A percentile compares a stretch with the other conserved stretches of the same genome.
Evolutionary conservation across 345 rosid species (phyloP).

Genomic region (Citrus medica): DNA sequence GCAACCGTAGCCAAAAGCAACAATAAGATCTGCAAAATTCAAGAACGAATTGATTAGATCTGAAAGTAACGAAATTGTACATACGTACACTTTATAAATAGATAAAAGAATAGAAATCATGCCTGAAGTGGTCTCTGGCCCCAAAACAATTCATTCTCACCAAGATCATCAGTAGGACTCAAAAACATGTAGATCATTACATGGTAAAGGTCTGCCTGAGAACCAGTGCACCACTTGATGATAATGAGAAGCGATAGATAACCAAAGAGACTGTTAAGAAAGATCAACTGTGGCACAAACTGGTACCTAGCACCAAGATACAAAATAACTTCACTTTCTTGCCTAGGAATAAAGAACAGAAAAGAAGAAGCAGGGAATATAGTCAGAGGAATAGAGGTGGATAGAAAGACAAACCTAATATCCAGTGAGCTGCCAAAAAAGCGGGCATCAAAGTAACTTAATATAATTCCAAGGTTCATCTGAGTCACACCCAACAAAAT

Average conservation of each 20-base stretch:
- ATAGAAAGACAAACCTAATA: slow-evolving; percentile 48
- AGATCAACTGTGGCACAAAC: slow-evolving; percentile 94
- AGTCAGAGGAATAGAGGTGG: background rate
- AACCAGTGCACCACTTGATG: slow-evolving; percentile 97
- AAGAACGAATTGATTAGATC: slow-evolving; percentile 13
- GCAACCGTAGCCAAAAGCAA: slow-evolving; percentile 78
- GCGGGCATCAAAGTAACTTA: slow-evolving; percentile 90
- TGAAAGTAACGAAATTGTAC: slow-evolving; percentile 11
- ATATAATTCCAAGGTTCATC: slow-evolving; percentile 83
- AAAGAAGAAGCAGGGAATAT: background rate
- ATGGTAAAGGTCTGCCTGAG: slow-evolving; percentile 97
- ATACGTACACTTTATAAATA: slow-evolving; percentile 10
- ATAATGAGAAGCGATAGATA: slow-evolving; percentile 88
- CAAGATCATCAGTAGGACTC: slow-evolving; percentile 90
- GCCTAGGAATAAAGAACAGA: background rate
- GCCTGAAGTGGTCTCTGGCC: slow-evolving; percentile 97
- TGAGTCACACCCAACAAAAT: slow-evolving; percentile 87
- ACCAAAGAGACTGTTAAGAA: slow-evolving; percentile 91
- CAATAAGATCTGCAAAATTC: slow-evolving; percentile 66
- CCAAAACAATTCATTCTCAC: slow-evolving; percentile 87
- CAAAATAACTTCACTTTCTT: slow-evolving; percentile 20
- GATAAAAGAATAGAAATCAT: slow-evolving; percentile 11
- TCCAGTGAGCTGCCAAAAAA: slow-evolving; percentile 72
- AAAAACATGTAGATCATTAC: slow-evolving; percentile 99
- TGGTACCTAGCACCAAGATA: slow-evolving; percentile 67